Conservation (phyloP, 2,329 filamentous ascomycete genomes). For the Claviceps sorghi region DNA sequence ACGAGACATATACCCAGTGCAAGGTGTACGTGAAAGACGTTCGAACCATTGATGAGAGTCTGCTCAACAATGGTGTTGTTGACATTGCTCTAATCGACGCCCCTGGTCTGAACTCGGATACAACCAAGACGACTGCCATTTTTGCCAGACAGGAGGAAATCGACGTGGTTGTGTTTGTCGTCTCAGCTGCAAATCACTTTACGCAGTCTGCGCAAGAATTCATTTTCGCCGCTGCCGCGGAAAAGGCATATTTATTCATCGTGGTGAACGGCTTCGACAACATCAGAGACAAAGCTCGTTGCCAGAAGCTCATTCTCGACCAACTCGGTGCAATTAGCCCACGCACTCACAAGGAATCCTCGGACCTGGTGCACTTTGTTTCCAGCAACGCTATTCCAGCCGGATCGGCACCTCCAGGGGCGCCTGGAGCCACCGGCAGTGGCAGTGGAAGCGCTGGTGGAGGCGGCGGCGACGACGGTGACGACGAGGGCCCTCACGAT, state of each 20-base stretch:
- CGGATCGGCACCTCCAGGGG: slow-evolving; percentile 41
- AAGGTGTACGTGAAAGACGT: slow-evolving; percentile 94
- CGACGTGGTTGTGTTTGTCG: slow-evolving; percentile 95
- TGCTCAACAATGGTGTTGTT: slow-evolving; percentile 94
- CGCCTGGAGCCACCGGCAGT: slow-evolving; percentile 38
- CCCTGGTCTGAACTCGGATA: slow-evolving; percentile 88
- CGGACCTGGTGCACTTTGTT: slow-evolving; percentile 91
- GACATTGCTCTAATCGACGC: slow-evolving; percentile 97
- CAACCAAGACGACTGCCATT: slow-evolving; percentile 89
- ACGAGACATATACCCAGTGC: slow-evolving; percentile 79
- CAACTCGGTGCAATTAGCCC: slow-evolving; percentile 82
- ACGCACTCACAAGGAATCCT: slow-evolving; percentile 79
- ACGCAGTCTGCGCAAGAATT: slow-evolving; percentile 97
- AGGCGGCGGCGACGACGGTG: slow-evolving; percentile 41
- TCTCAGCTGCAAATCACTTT: slow-evolving; percentile 95
- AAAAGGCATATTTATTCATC: slow-evolving; percentile 98
- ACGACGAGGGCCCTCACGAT: slow-evolving; percentile 41
- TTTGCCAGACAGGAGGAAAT: slow-evolving; percentile 98
- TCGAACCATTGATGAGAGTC: slow-evolving; percentile 75
- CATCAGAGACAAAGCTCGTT: slow-evolving; percentile 81
- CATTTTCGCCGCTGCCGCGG: slow-evolving; percentile 84
- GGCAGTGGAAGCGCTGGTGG: slow-evolving; percentile 37
- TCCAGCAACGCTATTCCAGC: slow-evolving; percentile 91
- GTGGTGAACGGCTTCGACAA: slow-evolving; percentile 96
- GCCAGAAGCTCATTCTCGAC: slow-evolving; percentile 83